Conservation (phyloP, 2,329 filamentous ascomycete species). For the Ophiostoma himal-ulmi region DNA sequence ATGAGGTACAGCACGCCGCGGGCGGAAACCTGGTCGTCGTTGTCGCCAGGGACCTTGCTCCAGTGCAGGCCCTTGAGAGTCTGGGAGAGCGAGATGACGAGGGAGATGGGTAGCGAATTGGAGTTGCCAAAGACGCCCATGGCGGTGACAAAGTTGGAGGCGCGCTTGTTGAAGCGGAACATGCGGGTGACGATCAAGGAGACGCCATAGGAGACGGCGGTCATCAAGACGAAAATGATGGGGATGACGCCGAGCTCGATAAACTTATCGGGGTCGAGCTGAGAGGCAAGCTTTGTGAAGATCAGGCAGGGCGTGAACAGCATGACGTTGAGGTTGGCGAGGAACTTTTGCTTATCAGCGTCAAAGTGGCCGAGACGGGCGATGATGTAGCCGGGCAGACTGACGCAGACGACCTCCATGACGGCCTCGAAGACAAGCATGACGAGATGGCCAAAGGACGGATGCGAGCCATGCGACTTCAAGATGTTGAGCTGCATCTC, state of each 20-base stretch:
- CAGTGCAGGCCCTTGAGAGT: slow-evolving; percentile 90
- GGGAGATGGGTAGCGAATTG: slow-evolving; percentile 92
- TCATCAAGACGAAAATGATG: slow-evolving; percentile 87
- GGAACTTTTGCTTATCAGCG: slow-evolving; percentile 90
- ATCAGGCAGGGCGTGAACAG: slow-evolving; percentile 97
- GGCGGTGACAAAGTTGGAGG: slow-evolving; percentile 88
- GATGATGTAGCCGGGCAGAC: slow-evolving; percentile 86
- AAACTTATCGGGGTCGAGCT: slow-evolving; percentile 86
- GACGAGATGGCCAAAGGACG: slow-evolving; percentile 61
- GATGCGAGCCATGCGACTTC: slow-evolving; percentile 50
- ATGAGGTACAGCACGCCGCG: slow-evolving; percentile 91
- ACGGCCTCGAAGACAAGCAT: slow-evolving; percentile 92
- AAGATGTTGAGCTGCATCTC: slow-evolving; percentile 33
- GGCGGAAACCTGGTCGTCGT: slow-evolving; percentile 89
- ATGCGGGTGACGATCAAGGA: slow-evolving; percentile 63
- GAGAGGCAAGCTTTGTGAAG: slow-evolving; percentile 93
- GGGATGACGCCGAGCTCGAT: slow-evolving; percentile 88
- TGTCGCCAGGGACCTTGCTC: slow-evolving; percentile 85
- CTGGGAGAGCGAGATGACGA: slow-evolving; percentile 88
- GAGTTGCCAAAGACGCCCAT: slow-evolving; percentile 99
- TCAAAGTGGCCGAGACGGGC: slow-evolving; percentile 89
- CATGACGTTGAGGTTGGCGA: slow-evolving; percentile 92
- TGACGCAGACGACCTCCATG: slow-evolving; percentile 90
- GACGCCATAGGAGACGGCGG: slow-evolving; percentile 75
- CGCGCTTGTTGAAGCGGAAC: slow-evolving; percentile 77